Percentiles rank a stretch among this genome's conserved stretches.
Conservation (phyloP, 2,329 filamentous ascomycete genomes). For the Trichophyton benhamiae region DNA sequence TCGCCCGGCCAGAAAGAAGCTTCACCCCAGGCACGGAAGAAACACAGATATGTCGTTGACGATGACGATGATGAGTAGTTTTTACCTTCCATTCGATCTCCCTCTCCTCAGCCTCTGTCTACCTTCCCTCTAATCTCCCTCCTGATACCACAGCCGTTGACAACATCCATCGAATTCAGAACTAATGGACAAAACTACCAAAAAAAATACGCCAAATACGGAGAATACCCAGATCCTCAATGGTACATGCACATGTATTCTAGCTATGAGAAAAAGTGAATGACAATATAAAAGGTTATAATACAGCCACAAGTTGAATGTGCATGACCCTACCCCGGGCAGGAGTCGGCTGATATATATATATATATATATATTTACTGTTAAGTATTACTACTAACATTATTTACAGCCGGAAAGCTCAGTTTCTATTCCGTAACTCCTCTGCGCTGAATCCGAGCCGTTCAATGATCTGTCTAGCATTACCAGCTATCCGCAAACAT, state of each 20-base stretch:
- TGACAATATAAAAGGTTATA: not conserved
- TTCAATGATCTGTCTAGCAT: slow-evolving; percentile 16
- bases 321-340: no score
- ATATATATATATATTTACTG: no score
- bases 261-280: slow-evolving; percentile 1
- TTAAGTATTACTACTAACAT: no score
- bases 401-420: not conserved
- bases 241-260: not conserved
- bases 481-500: slow-evolving; percentile 19
- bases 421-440: not conserved
- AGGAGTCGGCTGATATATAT: no score
- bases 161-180: not conserved
- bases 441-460: slow-evolving; percentile 13
- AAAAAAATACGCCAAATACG: not conserved
- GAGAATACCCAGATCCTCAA: not conserved
- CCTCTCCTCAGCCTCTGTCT: not conserved
- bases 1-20: slow-evolving; percentile 17
- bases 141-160: not conserved
- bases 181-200: not conserved
- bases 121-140: not conserved
- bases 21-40: slow-evolving; percentile 32
- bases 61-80: slow-evolving; percentile 35
- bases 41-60: slow-evolving; percentile 37
- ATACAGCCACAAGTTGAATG: no score
- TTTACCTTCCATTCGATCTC: no score